Conservation (phyloP, 1,139 yeast genomes). For the Ogataea hybrid region DNA sequence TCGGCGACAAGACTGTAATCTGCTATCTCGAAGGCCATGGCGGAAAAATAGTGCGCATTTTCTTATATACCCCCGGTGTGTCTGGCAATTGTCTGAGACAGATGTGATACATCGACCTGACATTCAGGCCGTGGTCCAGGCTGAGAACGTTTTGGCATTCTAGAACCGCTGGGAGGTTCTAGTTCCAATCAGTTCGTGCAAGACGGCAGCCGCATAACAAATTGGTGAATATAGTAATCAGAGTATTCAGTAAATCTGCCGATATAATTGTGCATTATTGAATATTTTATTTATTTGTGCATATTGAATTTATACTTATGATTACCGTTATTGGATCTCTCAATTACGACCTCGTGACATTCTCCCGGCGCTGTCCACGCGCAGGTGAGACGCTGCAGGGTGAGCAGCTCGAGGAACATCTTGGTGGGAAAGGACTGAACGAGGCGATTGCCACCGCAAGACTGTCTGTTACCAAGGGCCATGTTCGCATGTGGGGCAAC, state of each 20-base stretch:
- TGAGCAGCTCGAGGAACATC: constrained; percentile 72
- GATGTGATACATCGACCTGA: background rate
- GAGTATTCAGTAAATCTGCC: too few relatives aligned
- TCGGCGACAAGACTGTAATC: constrained; percentile 14
- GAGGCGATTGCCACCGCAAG: constrained; percentile 81
- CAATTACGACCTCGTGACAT: constrained; percentile 88
- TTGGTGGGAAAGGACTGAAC: constrained; percentile 95
- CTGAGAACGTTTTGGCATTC: too few relatives aligned
- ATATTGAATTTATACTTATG: constrained; percentile 4
- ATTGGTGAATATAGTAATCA: too few relatives aligned
- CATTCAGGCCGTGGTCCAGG: background rate
- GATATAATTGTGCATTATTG: too few relatives aligned
- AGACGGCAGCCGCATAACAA: too few relatives aligned
- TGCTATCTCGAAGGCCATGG: constrained; percentile 7
- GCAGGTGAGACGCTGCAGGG: constrained; percentile 89
- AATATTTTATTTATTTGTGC: too few relatives aligned
- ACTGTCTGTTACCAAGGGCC: constrained; percentile 30
- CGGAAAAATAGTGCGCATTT: background rate
- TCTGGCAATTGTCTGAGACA: constrained; percentile 4
- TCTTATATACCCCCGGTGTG: background rate
- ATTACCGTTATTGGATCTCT: constrained; percentile 80
- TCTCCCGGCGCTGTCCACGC: constrained; percentile 65
- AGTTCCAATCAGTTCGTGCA: too few relatives aligned
- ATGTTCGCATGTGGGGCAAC: constrained; percentile 74
- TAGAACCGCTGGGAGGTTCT: too few relatives aligned